Evolutionary conservation across 1,284 basidiomycete genomes (phyloP).

Genomic region (Trichosporon sp.): DNA sequence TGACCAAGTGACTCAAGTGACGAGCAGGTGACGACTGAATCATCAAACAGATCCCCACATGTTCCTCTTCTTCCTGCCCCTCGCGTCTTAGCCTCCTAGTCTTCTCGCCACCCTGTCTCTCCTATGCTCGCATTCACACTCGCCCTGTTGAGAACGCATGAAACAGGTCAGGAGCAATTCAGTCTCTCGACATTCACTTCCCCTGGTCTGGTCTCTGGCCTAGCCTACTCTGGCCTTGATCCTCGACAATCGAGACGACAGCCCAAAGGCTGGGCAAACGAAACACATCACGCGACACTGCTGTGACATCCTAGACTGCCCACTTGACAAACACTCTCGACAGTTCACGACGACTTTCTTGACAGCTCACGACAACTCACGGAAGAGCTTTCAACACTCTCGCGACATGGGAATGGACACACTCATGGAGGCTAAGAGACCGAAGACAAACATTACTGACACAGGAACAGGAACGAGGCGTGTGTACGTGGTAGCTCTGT

Average conservation of each 20-base stretch:
- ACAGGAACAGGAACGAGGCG: slow-evolving; percentile 7
- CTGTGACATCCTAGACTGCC: background rate
- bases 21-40: background rate
- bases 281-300: background rate
- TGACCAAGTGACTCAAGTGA: background rate
- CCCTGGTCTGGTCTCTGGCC: background rate
- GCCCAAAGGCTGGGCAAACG: background rate
- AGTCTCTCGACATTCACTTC: background rate
- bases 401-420: slow-evolving; percentile 1
- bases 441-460: background rate
- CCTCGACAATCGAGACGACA: background rate
- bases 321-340: too few species aligned
- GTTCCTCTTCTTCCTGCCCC: too few species aligned
- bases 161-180: background rate
- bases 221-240: background rate
- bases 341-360: too few species aligned
- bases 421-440: background rate
- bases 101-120: background rate
- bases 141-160: background rate
- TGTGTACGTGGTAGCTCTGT: slow-evolving; percentile 1
- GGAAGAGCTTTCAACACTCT: background rate
- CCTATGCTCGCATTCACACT: background rate
- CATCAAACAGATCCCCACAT: background rate
- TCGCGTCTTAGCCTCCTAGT: too few species aligned
- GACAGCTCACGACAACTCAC: background rate